Base-by-base conservation (phyloP, 1,139 yeast species). In the Lodderomyces jiufengensis region DNA sequence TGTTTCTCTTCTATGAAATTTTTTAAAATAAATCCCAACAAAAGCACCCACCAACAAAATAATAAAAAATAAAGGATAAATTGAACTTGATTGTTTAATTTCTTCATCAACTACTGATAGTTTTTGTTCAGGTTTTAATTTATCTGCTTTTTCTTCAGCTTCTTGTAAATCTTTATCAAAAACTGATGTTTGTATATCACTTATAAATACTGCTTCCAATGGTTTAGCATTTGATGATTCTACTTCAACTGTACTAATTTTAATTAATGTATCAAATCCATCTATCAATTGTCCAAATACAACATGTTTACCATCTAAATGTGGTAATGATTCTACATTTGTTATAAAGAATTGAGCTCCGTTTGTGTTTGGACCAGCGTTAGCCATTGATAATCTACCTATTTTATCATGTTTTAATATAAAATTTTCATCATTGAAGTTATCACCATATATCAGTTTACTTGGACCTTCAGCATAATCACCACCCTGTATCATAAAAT, bases 281-380 rank as follows among this genome's bases (percentile, higher is more conserved):
- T 46, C 54, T n/a, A 76, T 57, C 7, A 76, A 61, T 41, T 66
- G 70, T 2, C 83, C 84, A 52, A 78, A 76, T 0, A 78, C 72
- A 10, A 80, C 79, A 45, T 76, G 77, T 33, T 63, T 61, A 2
- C 80, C 80, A 51, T 78, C 78, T 40, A 80, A 57, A 44, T 65
- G 61, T 1, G 60, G 55, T 28, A 51, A 50, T 12, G 48, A 41
- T 4, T 57, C 54, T 4, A 34, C 47, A 13, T 61, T 59, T 35
- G 66, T 56, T 32, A 69, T 66, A 52, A 68, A 69, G 49, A 68
- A 69, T 42, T 65, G 72, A 7, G 59, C 65, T 1, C 71, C 70
- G 43, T 68, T 69, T 36, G 72, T 65, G 43, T 66, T 54, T 6
- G 62, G 58, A 0, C 73, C 73, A 2, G 61, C 49, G 47, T 66